Evolutionary conservation across 345 rosid genomes (phyloP), one percentile per base, ranked within the genome.

Genomic region (Eucalyptus tenuipes): DNA sequence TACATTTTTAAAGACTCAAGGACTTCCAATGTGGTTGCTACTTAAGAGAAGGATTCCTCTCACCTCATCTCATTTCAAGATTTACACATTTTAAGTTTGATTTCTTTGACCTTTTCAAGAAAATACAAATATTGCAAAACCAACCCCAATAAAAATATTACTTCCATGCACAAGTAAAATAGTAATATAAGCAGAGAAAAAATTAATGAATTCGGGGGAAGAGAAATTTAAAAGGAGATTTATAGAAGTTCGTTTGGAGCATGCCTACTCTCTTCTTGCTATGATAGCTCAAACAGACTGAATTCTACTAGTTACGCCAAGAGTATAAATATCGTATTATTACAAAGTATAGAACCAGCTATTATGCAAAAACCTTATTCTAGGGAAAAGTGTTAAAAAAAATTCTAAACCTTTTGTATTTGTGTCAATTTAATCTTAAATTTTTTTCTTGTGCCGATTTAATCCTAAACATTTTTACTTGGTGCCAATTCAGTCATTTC

Each of bases 381-480:
- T 17, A 7, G 24, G 4, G 24, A 52, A 52, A 52, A 52, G 4
- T 52, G 55, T 52, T 52, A 50, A 50, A 50, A 50, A 52, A 52
- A 52, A 4, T 18, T 0, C 0, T 52, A 52, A 52, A 52, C 1
- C 1, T 52, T 52, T 52, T 4, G 2, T 0, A 0, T 52, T 52
- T 52, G 4, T 52, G 24, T 52, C 4, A 52, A 52, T 52, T 52
- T 52, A 18, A 9, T 17, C 24, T 0, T 15, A 6, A 49, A 2
- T 6, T 15, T 50, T 15, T 50, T 50, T 52, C 7, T 42, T 17
- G 8, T 17, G 2, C 1, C 4, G 17, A 50, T 50, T 50, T 4
- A 17, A 42, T 42, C 6, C 44, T 42, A 42, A 42, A 42, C 6
- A 42, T 42, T 42, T 42, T 42, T 42, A 42, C 44, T 42, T 42